These are phyloP conservation scores for Dactylella cylindrospora DNA, from an alignment of 2,329 filamentous ascomycete genomes.

Conservation along the genomic window DNA sequence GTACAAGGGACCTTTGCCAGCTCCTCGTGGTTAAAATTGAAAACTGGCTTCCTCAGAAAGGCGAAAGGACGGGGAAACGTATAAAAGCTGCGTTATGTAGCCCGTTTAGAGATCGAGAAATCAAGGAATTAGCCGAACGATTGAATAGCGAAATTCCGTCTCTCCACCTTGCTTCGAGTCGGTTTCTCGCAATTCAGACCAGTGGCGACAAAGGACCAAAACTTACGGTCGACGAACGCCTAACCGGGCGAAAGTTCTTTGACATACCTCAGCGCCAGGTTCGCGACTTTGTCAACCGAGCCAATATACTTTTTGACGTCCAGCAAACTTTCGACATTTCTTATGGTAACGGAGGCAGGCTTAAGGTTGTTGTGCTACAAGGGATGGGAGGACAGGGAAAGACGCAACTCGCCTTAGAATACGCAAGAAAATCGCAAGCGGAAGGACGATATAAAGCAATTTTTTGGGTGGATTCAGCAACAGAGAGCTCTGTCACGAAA, in stretches of 20 bases:
- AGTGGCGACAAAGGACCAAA: no score
- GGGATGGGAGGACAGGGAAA: constrained; percentile 5
- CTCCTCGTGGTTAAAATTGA: no score
- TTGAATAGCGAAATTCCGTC: no score
- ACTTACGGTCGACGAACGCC: neutral
- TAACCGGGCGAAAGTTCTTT: neutral
- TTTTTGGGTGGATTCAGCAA: neutral
- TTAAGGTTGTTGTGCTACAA: neutral
- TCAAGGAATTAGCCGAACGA: no score
- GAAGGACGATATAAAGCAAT: neutral
- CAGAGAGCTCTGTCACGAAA: neutral
- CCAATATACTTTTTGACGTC: neutral
- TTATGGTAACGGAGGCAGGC: neutral
- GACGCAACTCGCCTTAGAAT: constrained; percentile 3
- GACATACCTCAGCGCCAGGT: neutral
- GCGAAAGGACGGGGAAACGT: no score
- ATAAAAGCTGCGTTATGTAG: no score
- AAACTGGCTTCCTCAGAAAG: no score
- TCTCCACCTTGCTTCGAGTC: no score
- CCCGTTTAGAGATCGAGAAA: no score
- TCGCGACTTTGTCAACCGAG: neutral
- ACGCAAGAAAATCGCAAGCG: neutral
- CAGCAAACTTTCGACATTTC: neutral
- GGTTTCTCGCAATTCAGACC: no score
- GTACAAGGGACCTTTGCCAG: no score